phyloP scores from a whole-genome alignment of 306 rosid species.

The Dalbergia cochinchinensis region DNA sequence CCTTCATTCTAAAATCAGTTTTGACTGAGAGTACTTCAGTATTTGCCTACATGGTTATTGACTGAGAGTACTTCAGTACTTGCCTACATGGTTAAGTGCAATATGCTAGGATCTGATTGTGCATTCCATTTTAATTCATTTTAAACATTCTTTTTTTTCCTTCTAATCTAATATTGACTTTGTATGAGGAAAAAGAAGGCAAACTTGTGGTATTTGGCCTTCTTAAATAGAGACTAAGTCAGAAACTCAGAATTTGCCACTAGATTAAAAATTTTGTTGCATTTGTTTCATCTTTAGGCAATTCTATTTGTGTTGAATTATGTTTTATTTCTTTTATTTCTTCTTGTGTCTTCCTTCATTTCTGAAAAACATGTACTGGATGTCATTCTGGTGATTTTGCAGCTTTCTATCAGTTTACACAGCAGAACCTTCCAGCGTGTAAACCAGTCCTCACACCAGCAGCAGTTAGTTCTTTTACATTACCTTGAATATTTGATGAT shows the following conservation, averaged over 20 bases:
- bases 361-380: slow-evolving; percentile 31
- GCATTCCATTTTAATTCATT: slow-evolving; percentile 34
- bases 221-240: slow-evolving; percentile 31
- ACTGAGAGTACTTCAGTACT: neutral
- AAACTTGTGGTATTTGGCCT: slow-evolving; percentile 19
- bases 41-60: neutral
- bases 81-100: neutral
- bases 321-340: neutral
- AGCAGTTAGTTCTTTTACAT: slow-evolving; percentile 69
- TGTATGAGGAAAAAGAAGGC: slow-evolving; percentile 20
- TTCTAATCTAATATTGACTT: slow-evolving; percentile 5
- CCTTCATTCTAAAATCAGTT: neutral
- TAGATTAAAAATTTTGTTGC: slow-evolving; percentile 24
- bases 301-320: slow-evolving; percentile 12
- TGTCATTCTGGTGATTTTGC: slow-evolving; percentile 53
- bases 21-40: neutral
- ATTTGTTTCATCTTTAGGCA: slow-evolving; percentile 33
- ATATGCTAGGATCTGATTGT: neutral
- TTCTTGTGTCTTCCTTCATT: slow-evolving; percentile 1
- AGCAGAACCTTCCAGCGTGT: slow-evolving; percentile 97
- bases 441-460: slow-evolving; percentile 90
- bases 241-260: slow-evolving; percentile 18
- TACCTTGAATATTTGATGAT: slow-evolving; percentile 42
- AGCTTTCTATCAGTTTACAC: slow-evolving; percentile 79
- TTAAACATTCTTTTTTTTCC: neutral